Conservation (phyloP, 2,329 filamentous ascomycete species). For the Penicillium sp. region DNA sequence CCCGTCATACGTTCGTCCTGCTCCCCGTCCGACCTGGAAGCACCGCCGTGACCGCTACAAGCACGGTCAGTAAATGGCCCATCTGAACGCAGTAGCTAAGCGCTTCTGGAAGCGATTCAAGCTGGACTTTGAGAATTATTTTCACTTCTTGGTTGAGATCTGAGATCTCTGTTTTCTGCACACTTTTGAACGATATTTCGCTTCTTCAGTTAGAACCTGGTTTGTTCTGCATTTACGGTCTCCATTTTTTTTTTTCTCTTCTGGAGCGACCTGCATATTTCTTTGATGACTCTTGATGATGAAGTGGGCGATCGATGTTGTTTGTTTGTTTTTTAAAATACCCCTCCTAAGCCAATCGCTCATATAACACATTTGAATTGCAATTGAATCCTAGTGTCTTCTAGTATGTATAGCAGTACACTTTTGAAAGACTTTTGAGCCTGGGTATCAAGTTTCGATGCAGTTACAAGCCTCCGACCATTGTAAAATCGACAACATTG, state of each 20-base stretch:
- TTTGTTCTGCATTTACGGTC: conserved; percentile 1
- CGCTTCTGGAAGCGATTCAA: not conserved
- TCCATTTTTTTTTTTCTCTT: not conserved
- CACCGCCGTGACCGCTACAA: conserved; percentile 17
- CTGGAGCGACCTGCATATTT: not conserved
- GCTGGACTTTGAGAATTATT: not conserved
- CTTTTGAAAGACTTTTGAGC: too few relatives aligned
- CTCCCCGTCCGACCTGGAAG: conserved; percentile 13
- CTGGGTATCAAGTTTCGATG: not conserved
- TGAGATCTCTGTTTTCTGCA: conserved; percentile 4
- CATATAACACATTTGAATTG: not conserved
- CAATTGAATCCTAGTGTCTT: not conserved
- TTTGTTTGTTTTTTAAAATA: not conserved
- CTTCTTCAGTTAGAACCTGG: conserved; percentile 3
- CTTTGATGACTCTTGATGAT: conserved; percentile 1
- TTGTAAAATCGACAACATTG: too few relatives aligned
- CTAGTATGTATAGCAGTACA: too few relatives aligned
- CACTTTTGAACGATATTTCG: conserved; percentile 2
- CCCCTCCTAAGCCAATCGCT: not conserved
- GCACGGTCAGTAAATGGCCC: conserved; percentile 12
- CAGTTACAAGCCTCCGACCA: too few relatives aligned
- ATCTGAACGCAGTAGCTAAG: not conserved
- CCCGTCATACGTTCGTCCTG: conserved; percentile 7
- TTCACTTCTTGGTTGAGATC: conserved; percentile 7
- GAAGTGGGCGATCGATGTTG: not conserved